A percentile compares a stretch with the other conserved stretches of the same genome.
Conservation (phyloP, 768 basidiomycete genomes). For the Pholiota molesta region DNA sequence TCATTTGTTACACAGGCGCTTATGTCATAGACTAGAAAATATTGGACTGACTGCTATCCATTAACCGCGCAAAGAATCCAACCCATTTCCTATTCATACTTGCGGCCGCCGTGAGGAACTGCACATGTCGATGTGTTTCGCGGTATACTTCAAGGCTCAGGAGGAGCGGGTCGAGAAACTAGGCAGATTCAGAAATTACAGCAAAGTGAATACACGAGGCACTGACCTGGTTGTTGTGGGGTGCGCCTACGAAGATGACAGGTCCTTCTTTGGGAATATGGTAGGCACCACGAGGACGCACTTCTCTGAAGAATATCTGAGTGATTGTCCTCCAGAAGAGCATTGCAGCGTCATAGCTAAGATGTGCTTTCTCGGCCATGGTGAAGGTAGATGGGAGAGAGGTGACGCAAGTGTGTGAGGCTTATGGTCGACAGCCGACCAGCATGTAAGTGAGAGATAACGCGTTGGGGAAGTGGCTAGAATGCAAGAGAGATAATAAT, state of each 20-base stretch:
- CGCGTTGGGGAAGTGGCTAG: neutral
- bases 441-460: slow-evolving; percentile 2
- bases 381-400: slow-evolving; percentile 1
- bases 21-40: slow-evolving; percentile 1
- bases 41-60: slow-evolving; percentile 78
- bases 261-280: slow-evolving; percentile 91
- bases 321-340: slow-evolving; percentile 85
- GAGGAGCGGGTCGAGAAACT: slow-evolving; percentile 94
- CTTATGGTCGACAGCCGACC: neutral
- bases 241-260: slow-evolving; percentile 91
- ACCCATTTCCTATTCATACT: slow-evolving; percentile 82
- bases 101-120: slow-evolving; percentile 87
- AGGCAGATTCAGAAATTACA: slow-evolving; percentile 9
- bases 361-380: slow-evolving; percentile 24
- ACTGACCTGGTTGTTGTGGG: slow-evolving; percentile 86
- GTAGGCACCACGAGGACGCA: slow-evolving; percentile 91
- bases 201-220: slow-evolving; percentile 6
- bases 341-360: slow-evolving; percentile 74
- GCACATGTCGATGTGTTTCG: slow-evolving; percentile 80
- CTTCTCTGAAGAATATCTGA: slow-evolving; percentile 96
- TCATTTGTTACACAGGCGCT: slow-evolving; percentile 15
- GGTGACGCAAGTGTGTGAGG: neutral
- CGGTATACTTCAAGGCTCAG: slow-evolving; percentile 84
- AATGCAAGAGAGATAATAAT: neutral
- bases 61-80: slow-evolving; percentile 78